These are phyloP conservation scores for Globisporangium rhizosaccharum DNA, from an alignment of 352 stramenopile genomes.

Conservation along the genomic window DNA sequence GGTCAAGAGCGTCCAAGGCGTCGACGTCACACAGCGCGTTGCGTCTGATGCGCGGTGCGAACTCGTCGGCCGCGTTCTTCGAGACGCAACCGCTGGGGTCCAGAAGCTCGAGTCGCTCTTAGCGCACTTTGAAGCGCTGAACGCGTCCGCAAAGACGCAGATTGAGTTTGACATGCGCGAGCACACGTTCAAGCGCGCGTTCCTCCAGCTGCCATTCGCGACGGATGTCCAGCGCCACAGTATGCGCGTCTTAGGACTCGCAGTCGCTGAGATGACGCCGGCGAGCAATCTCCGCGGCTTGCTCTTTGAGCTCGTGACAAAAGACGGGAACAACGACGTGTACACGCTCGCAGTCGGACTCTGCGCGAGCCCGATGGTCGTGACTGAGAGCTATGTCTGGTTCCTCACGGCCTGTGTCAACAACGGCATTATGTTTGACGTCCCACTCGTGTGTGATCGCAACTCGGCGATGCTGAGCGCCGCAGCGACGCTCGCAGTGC, in stretches of 20 bases:
- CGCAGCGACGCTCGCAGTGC: slow-evolving; percentile 22
- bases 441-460: slow-evolving; percentile 34
- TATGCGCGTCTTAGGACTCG: slow-evolving; percentile 24
- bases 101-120: slow-evolving; percentile 48
- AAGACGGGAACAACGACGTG: slow-evolving; percentile 36
- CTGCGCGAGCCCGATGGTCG: slow-evolving; percentile 15
- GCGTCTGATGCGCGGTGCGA: slow-evolving; percentile 30
- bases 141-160: slow-evolving; percentile 24
- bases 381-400: slow-evolving; percentile 30
- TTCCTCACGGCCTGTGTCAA: slow-evolving; percentile 33
- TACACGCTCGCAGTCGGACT: slow-evolving; percentile 30
- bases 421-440: slow-evolving; percentile 22
- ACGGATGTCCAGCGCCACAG: slow-evolving; percentile 24
- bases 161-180: slow-evolving; percentile 24
- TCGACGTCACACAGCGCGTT: slow-evolving; percentile 33
- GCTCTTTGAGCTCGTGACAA: slow-evolving; percentile 31
- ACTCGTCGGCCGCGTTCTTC: slow-evolving; percentile 21
- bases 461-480: slow-evolving; percentile 20
- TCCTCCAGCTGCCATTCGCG: slow-evolving; percentile 38
- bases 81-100: slow-evolving; percentile 27
- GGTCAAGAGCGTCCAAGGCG: slow-evolving; percentile 30
- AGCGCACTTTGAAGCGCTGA: slow-evolving; percentile 33
- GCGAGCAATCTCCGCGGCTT: slow-evolving; percentile 32
- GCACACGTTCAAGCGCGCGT: slow-evolving; percentile 33
- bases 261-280: slow-evolving; percentile 24